Evolutionary conservation across 176 grass and related monocot species (phyloP), one percentile per base, ranked within the genome.

Genomic region (Cenchrus fungigraminus): DNA sequence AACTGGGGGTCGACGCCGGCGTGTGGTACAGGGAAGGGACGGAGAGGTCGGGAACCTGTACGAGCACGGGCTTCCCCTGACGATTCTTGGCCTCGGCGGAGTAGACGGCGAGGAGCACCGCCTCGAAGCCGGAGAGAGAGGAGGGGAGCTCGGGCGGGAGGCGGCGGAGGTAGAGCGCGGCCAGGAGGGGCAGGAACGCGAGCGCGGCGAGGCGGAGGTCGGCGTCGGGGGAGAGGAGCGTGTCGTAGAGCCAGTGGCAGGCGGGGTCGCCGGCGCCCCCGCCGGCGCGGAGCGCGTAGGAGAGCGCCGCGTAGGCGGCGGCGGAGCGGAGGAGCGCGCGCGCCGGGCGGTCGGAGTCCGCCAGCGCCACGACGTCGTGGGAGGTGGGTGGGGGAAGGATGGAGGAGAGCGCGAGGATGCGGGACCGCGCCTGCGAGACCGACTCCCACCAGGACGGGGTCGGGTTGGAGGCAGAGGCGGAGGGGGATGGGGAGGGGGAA

Each of bases 221-320:
- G 22, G 93, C 81, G 84, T 95, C 96, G 11, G 90, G 83, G 73
- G 96, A 94, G 80, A 94, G 91, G 73, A 93, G 89, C 20, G 93
- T 98, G 40, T 98, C 96, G 73, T 98, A 98, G 68, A 98, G 89
- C 96, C 96, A 98, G 72, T 98, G 91, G 83, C 96, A 98, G 44
- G 92, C 83, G 0, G 91, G 89, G 64, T 98, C 93, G 65, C 37
- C 37, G 3, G 37, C 37, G 3, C 37, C 37, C 37, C 37, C 37
- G 37, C 37, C 37, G 37, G 37, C 37, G 3, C 37, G 91, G 68
- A 93, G 89, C 20, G 93, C 95, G 40, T 98, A 93, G 73, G 95
- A 98, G 68, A 98, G 89, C 96, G 65, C 91, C 22, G 82, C 67
- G 82, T 97, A 93, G 40, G 91, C 91, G 8, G 52, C 69, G 10